Evolutionary conservation across 2,329 filamentous ascomycete genomes (phyloP).

Genomic region (Colletotrichum shisoi): DNA sequence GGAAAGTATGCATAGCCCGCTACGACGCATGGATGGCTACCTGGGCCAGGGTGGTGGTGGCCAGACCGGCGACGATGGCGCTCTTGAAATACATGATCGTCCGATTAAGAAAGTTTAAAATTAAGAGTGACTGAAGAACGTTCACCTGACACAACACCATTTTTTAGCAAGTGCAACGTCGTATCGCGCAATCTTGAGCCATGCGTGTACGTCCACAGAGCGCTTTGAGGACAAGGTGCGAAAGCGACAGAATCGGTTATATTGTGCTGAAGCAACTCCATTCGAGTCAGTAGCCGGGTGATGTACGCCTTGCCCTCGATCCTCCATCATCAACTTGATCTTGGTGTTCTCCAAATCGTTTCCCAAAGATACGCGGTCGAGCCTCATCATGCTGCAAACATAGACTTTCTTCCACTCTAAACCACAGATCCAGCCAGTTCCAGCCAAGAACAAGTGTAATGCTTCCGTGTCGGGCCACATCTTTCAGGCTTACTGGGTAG

Average conservation of each 20-base stretch:
- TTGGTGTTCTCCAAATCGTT: neutral
- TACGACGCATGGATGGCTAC: neutral
- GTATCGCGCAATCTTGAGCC: neutral
- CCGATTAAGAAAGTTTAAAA: neutral
- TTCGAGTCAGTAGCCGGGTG: neutral
- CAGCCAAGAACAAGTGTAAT: neutral
- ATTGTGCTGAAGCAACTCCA: neutral
- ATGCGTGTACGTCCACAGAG: neutral
- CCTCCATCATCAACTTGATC: neutral
- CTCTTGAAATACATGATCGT: constrained; percentile 16
- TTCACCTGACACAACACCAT: no score
- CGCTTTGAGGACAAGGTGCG: neutral
- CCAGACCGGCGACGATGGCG: constrained; percentile 16
- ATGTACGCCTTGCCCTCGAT: neutral
- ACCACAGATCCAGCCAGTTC: neutral
- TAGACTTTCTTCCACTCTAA: constrained; percentile 22
- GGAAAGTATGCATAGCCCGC: neutral
- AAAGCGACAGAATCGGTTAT: neutral
- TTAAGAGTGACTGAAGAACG: no score
- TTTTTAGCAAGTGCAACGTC: neutral
- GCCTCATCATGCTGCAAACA: neutral
- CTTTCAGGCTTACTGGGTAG: constrained; percentile 8
- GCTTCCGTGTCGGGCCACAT: constrained; percentile 1
- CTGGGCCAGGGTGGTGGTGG: constrained; percentile 17
- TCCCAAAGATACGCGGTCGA: neutral